phyloP scores from a whole-genome alignment of 306 rosid species.

The Vigna radiata region DNA sequence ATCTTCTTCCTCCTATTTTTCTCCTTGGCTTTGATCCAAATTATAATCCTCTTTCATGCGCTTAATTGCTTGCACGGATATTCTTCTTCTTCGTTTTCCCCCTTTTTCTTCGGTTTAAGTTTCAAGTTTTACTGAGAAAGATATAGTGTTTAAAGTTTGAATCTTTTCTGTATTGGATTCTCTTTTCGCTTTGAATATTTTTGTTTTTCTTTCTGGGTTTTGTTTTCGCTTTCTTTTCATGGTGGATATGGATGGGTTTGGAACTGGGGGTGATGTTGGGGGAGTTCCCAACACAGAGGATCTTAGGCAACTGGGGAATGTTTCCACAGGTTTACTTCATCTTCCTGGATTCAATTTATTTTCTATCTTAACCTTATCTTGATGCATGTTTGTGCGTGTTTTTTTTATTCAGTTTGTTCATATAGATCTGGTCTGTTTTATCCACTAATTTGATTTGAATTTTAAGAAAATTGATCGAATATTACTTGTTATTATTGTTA shows the following conservation, averaged over 20 bases:
- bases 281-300: slow-evolving; percentile 39
- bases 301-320: slow-evolving; percentile 41
- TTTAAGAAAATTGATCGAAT: background rate
- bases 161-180: slow-evolving; percentile 28
- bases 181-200: slow-evolving; percentile 37
- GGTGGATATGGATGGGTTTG: slow-evolving; percentile 77
- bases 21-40: slow-evolving; percentile 40
- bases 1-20: slow-evolving; percentile 1
- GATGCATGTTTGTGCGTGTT: background rate
- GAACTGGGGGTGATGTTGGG: slow-evolving; percentile 55
- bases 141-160: slow-evolving; percentile 43
- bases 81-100: slow-evolving; percentile 24
- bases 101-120: slow-evolving; percentile 25
- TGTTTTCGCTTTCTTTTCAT: slow-evolving; percentile 35
- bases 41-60: slow-evolving; percentile 32
- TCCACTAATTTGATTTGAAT: slow-evolving; percentile 34
- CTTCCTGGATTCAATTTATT: background rate
- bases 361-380: background rate
- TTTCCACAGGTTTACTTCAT: slow-evolving; percentile 42
- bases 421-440: slow-evolving; percentile 49
- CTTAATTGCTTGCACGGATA: slow-evolving; percentile 49
- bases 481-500: slow-evolving; percentile 1
- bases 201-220: slow-evolving; percentile 39
- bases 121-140: slow-evolving; percentile 40
- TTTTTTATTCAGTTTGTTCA: slow-evolving; percentile 24